Evolutionary conservation across 2,329 filamentous ascomycete species (phyloP), one percentile per base, ranked within the genome.

Genomic region (Fusarium equiseti): DNA sequence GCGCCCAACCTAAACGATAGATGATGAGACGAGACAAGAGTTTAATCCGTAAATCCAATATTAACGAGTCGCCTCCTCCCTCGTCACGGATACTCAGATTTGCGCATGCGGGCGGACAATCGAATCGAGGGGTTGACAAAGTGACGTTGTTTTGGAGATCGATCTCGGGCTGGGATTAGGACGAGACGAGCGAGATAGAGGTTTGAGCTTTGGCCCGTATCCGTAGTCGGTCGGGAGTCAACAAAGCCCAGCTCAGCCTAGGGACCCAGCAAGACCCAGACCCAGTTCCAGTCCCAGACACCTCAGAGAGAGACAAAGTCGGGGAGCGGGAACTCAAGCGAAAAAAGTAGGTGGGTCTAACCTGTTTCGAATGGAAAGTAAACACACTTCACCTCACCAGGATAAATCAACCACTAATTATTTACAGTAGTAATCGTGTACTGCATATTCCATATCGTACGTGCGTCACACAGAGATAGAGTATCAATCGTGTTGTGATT

Each of bases 281-380:
- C 43, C 48, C 20, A 20, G 20, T 20, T 20, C 20, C 31, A 52
- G 42, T 24, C 13, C 42, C 42, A 44, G 42, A 44, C 42, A 44
- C 26, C 18, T 48, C 44, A 54, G 42, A 32, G 48, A 52, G 52
- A 35, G 56, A 32, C 31, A n/a, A n/a, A 13, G 29, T 49, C 49
- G 63, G 58, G 38, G 68, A 66, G 50, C 56, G 61, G 65, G 69
- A 55, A 55, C 71, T 59, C 46, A 66, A 61, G 59, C 61, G 59
- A 52, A 35, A 52, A 52, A 35, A 52, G 50, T 32, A 57, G 57
- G 73, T 72, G 71, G 73, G 59, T 22, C 72, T 57, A 63, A 16
- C 46, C 54, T 65, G 60, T 48, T 63, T 72, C 63, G 59, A 60
- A 75, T 72, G 60, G 59, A 60, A 75, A 74, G 73, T 75, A 75